A percentile compares a stretch with the other conserved stretches of the same genome.
Evolutionary conservation across 2,329 filamentous ascomycete genomes (phyloP).

Genomic region (Ophiostoma pallidulum): DNA sequence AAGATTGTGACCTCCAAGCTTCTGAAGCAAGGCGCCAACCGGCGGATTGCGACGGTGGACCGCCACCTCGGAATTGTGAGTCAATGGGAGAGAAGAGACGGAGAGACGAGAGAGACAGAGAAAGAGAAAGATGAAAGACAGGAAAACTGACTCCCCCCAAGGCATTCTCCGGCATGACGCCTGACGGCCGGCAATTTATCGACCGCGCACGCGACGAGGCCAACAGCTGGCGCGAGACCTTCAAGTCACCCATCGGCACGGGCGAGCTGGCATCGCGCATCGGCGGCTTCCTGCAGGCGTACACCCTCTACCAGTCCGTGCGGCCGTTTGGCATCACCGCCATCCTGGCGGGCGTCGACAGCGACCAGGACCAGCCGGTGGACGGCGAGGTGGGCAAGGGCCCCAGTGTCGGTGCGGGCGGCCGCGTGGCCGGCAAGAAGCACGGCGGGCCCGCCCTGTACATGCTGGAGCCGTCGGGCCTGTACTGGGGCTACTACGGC

Average conservation of each 20-base stretch:
- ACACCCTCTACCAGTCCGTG: slow-evolving; percentile 94
- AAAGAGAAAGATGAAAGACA: not conserved
- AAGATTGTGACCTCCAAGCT: slow-evolving; percentile 95
- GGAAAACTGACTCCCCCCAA: slow-evolving; percentile 27
- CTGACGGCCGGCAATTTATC: slow-evolving; percentile 91
- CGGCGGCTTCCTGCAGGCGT: slow-evolving; percentile 92
- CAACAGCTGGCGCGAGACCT: slow-evolving; percentile 78
- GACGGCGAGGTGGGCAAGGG: slow-evolving; percentile 85
- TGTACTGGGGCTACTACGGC: slow-evolving; percentile 99
- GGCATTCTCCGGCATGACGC: slow-evolving; percentile 90
- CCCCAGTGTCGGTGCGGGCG: slow-evolving; percentile 69
- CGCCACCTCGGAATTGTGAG: slow-evolving; percentile 86
- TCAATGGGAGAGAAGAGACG: slow-evolving; percentile 11
- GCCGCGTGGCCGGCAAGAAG: slow-evolving; percentile 63
- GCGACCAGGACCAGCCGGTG: slow-evolving; percentile 72
- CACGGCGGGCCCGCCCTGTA: slow-evolving; percentile 89
- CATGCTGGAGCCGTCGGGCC: slow-evolving; percentile 96
- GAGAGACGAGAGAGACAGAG: not conserved
- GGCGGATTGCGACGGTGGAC: slow-evolving; percentile 91
- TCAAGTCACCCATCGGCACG: slow-evolving; percentile 89
- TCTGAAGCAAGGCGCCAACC: slow-evolving; percentile 89
- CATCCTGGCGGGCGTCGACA: slow-evolving; percentile 90
- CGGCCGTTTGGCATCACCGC: slow-evolving; percentile 94
- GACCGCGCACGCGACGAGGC: slow-evolving; percentile 92
- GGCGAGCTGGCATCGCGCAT: slow-evolving; percentile 83